phyloP scores from a whole-genome alignment of 352 stramenopile species.

The Halophytophthora polymorphica region DNA sequence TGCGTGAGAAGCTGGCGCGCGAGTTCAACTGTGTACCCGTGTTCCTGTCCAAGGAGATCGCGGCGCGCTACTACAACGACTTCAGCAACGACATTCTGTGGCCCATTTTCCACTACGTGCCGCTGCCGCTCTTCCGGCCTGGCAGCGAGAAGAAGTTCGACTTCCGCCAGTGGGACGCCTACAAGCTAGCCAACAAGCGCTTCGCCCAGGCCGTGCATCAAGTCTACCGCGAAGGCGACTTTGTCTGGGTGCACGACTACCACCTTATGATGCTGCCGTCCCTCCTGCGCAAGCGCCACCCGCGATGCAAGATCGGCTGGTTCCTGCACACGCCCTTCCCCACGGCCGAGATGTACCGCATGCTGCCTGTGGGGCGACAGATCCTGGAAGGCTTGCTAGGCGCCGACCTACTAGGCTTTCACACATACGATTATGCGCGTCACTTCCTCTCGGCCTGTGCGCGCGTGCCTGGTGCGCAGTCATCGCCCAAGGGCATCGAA shows the following conservation, averaged over 20 bases:
- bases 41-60: slow-evolving; percentile 87
- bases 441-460: slow-evolving; percentile 81
- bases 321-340: slow-evolving; percentile 89
- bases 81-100: slow-evolving; percentile 92
- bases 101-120: slow-evolving; percentile 91
- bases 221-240: slow-evolving; percentile 78
- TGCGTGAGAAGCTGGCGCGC: slow-evolving; percentile 75
- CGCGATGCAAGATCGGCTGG: slow-evolving; percentile 77
- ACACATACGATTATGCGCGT: slow-evolving; percentile 86
- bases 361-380: slow-evolving; percentile 73
- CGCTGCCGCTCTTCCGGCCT: slow-evolving; percentile 83
- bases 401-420: slow-evolving; percentile 81
- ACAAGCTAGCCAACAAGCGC: slow-evolving; percentile 81
- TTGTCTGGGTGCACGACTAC: slow-evolving; percentile 90
- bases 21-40: slow-evolving; percentile 90
- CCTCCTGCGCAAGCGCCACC: slow-evolving; percentile 69
- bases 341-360: slow-evolving; percentile 82
- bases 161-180: slow-evolving; percentile 83
- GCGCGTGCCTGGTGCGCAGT: slow-evolving; percentile 67
- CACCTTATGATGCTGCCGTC: slow-evolving; percentile 86
- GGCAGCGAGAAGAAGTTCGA: slow-evolving; percentile 91
- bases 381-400: slow-evolving; percentile 79
- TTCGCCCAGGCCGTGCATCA: slow-evolving; percentile 80
- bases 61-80: slow-evolving; percentile 90
- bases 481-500: slow-evolving; percentile 80